Base-by-base conservation (phyloP, 306 rosid genomes). In the Glycyrrhiza uralensis region DNA sequence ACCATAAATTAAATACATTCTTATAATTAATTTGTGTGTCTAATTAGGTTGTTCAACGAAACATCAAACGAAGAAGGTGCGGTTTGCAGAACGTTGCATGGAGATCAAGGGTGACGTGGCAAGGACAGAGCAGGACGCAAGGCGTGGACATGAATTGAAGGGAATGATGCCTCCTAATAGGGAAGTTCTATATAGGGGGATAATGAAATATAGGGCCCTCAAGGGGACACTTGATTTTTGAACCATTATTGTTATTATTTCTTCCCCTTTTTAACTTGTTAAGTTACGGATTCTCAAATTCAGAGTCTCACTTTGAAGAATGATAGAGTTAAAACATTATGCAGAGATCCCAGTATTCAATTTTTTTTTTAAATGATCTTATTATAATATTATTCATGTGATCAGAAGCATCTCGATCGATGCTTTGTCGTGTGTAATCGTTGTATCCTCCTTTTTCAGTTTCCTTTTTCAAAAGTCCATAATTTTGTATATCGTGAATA, bases 51-150 rank as follows among this genome's bases (percentile, higher is more conserved):
- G 36, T 11, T 39, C 11, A 1, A n/a, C 29, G 78, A 84, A 80
- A 45, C 70, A 57, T 11, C 66, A 73, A 1, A 3, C 11, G 10
- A 89, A 84, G 70, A 82, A 61, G 68, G 95, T 86, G n/a, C 30
- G 89, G 41, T 86, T 89, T 23, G 89, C 88, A 5, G 77, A 84
- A 4, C 76, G n/a, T n/a, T n/a, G n/a, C 4, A 62, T 82, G 7
- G 64, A 86, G 50, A 82, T 62, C 54, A 72, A 71, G 33, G 76
- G 55, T 17, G 81, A 81, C 6, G 3, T 15, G 33, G 57, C 15
- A 32, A 3, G 30, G 62, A 71, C 66, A 10, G 10, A 23, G 0
- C 1, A 72, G 2, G 49, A 29, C 3, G 32, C 32, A 3, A 69
- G 49, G n/a, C 9, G 13, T 60, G 52, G 46, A 4, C 2, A 24